phyloP scores from a whole-genome alignment of 75 land plant species.

The Pinus tabuliformis region DNA sequence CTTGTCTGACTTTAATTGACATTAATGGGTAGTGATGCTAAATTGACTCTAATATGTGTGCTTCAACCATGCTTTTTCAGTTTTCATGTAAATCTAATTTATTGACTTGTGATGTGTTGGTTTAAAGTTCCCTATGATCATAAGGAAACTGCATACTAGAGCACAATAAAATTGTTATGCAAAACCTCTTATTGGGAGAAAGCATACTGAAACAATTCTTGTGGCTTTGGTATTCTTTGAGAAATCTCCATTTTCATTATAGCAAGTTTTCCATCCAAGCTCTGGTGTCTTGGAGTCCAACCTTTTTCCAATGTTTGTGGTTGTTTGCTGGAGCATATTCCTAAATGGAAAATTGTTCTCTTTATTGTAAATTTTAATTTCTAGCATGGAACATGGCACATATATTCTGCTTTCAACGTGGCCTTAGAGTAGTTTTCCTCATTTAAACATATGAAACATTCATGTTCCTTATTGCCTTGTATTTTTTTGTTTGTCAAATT shows the following conservation, averaged over 20 bases:
- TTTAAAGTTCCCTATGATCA: background rate
- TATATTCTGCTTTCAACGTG: background rate
- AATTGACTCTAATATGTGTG: background rate
- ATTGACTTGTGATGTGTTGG: background rate
- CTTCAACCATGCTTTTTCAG: background rate
- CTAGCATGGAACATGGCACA: background rate
- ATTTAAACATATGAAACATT: background rate
- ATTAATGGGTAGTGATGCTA: background rate
- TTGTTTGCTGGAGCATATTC: background rate
- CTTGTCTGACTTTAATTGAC: background rate
- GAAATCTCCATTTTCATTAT: background rate
- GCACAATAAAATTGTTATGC: background rate
- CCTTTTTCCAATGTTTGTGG: background rate
- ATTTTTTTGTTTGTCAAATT: background rate
- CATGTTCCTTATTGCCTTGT: background rate
- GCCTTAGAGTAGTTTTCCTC: background rate
- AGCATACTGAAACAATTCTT: background rate
- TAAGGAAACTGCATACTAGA: background rate
- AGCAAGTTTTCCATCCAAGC: background rate
- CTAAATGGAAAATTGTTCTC: background rate
- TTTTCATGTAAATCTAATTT: background rate
- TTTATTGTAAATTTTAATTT: conserved; percentile 1
- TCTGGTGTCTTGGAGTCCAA: background rate
- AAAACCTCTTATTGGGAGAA: background rate
- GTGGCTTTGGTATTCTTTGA: background rate